Evolutionary conservation across 106 monocot species (phyloP).

Genomic region (Hemerocallis citrina): DNA sequence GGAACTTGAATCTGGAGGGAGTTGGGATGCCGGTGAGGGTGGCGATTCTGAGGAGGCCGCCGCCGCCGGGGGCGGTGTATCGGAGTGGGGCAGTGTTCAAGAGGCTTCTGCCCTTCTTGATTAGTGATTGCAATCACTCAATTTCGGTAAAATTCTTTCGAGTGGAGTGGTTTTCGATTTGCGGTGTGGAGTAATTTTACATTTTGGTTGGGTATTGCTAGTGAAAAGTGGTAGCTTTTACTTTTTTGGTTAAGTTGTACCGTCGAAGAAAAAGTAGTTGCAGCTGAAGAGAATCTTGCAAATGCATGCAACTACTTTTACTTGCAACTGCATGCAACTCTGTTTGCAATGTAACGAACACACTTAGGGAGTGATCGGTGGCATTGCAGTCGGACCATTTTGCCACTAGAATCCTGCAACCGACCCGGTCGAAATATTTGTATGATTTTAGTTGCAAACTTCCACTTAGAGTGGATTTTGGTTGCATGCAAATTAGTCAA

Average conservation of each 20-base stretch:
- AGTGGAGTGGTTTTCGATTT: not conserved
- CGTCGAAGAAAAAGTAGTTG: no score
- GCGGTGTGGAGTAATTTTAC: not conserved
- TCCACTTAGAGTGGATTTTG: not conserved
- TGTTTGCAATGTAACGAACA: no score
- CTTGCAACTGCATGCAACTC: no score
- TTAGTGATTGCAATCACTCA: constrained; percentile 44
- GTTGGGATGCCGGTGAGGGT: constrained; percentile 36
- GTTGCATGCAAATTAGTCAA: not conserved
- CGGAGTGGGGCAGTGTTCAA: constrained; percentile 64
- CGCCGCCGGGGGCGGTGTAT: constrained; percentile 64
- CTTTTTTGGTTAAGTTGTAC: not conserved
- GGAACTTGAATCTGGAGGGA: constrained; percentile 15
- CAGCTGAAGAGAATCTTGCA: no score
- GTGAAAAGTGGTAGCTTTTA: not conserved
- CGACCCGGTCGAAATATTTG: no score
- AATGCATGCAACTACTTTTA: no score
- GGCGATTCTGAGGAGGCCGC: constrained; percentile 27
- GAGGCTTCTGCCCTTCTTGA: constrained; percentile 59
- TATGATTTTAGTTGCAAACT: not conserved
- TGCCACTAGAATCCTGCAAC: no score
- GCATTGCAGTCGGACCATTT: no score
- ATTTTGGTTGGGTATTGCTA: not conserved
- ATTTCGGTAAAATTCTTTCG: constrained; percentile 38
- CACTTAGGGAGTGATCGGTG: no score